Percentiles rank a stretch among this genome's conserved stretches.
Conservation (phyloP, 805 yeast genomes). For the Pichia nanzhaoensis region DNA sequence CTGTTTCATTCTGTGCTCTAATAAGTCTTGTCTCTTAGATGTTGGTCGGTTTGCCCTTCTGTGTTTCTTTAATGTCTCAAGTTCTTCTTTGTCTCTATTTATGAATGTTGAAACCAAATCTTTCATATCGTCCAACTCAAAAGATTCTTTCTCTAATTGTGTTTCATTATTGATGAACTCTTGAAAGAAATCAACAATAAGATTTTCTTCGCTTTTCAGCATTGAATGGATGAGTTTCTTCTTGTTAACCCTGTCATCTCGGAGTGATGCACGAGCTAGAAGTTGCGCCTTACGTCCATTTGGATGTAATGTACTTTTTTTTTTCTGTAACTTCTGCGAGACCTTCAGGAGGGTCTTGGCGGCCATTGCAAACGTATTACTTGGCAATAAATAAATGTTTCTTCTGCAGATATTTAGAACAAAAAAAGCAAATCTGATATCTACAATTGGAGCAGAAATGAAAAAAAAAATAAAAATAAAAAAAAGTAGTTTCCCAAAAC, state of each 20-base stretch:
- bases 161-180: conserved; percentile 38
- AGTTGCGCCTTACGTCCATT: conserved; percentile 85
- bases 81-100: conserved; percentile 67
- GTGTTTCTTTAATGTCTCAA: conserved; percentile 49
- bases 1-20: conserved; percentile 54
- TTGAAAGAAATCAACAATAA: conserved; percentile 54
- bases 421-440: background rate
- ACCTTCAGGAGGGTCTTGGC: conserved; percentile 64
- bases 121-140: conserved; percentile 53
- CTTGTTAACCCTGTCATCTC: conserved; percentile 64
- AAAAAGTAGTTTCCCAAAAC: background rate
- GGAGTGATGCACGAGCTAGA: conserved; percentile 74
- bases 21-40: conserved; percentile 56
- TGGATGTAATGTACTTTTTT: conserved; percentile 65
- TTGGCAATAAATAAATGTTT: too few relatives aligned
- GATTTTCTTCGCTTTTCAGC: conserved; percentile 52
- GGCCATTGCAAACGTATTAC: conserved; percentile 34
- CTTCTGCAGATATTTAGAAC: too few relatives aligned
- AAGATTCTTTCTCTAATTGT: conserved; percentile 35
- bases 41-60: conserved; percentile 90
- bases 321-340: conserved; percentile 48
- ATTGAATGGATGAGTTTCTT: conserved; percentile 53
- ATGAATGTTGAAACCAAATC: conserved; percentile 56
- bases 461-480: background rate
- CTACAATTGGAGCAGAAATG: background rate